Percentiles rank a stretch among this genome's conserved stretches.
These are phyloP conservation scores for Tuber microsphaerosporum DNA, from an alignment of 495 filamentous ascomycete species.

Conservation along the genomic window DNA sequence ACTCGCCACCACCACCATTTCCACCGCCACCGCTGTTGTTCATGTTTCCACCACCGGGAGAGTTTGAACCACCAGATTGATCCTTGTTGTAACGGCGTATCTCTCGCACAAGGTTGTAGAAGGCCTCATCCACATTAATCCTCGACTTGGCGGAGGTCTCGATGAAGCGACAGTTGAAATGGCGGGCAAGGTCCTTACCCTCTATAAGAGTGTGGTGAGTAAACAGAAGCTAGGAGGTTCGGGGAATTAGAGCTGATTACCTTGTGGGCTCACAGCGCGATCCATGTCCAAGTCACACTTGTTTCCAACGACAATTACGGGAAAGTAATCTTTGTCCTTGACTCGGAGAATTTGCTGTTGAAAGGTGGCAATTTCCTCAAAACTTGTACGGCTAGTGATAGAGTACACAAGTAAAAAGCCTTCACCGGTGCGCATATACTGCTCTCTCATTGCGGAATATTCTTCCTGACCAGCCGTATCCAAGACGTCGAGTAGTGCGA, in stretches of 20 bases:
- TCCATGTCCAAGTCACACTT: conserved; percentile 96
- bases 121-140: conserved; percentile 96
- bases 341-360: conserved; percentile 97
- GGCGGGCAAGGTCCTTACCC: conserved; percentile 74
- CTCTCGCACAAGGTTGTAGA: conserved; percentile 95
- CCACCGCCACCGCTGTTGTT: conserved; percentile 44
- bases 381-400: conserved; percentile 92
- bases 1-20: conserved; percentile 44
- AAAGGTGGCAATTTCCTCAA: conserved; percentile 96
- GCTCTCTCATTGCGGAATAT: conserved; percentile 98
- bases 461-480: conserved; percentile 98
- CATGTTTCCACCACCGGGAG: conserved; percentile 55
- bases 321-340: conserved; percentile 99
- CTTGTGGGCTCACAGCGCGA: conserved; percentile 80
- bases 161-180: conserved; percentile 95
- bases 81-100: conserved; percentile 97
- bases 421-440: conserved; percentile 99
- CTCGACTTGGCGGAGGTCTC: conserved; percentile 97
- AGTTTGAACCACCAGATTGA: conserved; percentile 75
- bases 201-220: conserved; percentile 54
- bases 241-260: conserved; percentile 49
- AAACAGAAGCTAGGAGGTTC: background rate
- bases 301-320: conserved; percentile 98
- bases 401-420: conserved; percentile 97
- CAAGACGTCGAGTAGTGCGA: conserved; percentile 91